Conservation (phyloP, 1,284 basidiomycete species). For the Moesziomyces parantarcticus region DNA sequence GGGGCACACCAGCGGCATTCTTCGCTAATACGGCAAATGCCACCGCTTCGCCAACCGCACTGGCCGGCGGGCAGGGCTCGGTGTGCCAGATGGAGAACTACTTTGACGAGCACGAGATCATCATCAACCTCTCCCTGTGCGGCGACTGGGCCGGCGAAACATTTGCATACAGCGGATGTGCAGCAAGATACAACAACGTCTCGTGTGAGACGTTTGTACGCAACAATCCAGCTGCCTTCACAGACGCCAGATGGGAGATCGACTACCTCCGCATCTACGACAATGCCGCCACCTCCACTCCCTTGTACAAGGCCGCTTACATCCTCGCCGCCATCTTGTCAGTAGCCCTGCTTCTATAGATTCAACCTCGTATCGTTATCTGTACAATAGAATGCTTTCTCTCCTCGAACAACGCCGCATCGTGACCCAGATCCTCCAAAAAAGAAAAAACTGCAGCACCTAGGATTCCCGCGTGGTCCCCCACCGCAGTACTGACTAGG, state of each 20-base stretch:
- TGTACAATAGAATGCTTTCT: not conserved
- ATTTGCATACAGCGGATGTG: slow-evolving; percentile 28
- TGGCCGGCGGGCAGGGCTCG: slow-evolving; percentile 14
- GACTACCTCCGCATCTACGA: slow-evolving; percentile 58
- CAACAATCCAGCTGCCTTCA: slow-evolving; percentile 43
- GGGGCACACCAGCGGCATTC: slow-evolving; percentile 52
- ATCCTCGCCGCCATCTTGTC: not conserved
- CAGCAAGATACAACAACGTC: slow-evolving; percentile 18
- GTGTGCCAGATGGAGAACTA: slow-evolving; percentile 46
- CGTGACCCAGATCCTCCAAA: too few relatives aligned
- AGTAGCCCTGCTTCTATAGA: not conserved
- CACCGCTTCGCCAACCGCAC: slow-evolving; percentile 6
- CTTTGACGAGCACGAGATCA: slow-evolving; percentile 55
- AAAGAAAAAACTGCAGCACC: slow-evolving; percentile 59
- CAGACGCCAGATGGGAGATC: slow-evolving; percentile 57
- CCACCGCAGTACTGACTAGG: slow-evolving; percentile 85
- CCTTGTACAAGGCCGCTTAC: not conserved
- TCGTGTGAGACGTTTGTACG: slow-evolving; percentile 53
- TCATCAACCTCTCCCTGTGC: slow-evolving; percentile 53
- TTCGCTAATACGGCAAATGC: slow-evolving; percentile 47
- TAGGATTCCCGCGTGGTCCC: slow-evolving; percentile 84
- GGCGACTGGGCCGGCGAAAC: slow-evolving; percentile 48
- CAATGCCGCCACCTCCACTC: slow-evolving; percentile 3
- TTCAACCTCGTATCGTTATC: not conserved
- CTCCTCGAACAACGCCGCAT: too few relatives aligned